A percentile compares a stretch with the other conserved stretches of the same genome.
phyloP scores from a whole-genome alignment of 2,329 filamentous ascomycete genomes.

The Ilyonectria sp. region DNA sequence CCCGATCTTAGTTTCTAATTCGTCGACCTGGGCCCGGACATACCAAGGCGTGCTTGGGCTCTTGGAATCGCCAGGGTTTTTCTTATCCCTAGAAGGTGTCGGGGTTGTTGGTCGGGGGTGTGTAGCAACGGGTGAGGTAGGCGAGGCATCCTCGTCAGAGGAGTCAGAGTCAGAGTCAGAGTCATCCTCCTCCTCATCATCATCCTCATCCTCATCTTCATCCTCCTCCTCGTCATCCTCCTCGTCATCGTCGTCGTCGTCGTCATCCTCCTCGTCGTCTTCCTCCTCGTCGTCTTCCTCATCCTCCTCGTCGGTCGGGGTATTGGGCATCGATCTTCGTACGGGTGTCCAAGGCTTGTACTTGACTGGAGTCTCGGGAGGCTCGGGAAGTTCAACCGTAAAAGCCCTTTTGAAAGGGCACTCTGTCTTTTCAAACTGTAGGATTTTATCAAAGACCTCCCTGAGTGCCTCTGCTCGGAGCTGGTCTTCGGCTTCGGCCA shows the following conservation, averaged over 20 bases:
- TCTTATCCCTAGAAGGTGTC: slow-evolving; percentile 27
- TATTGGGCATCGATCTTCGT: slow-evolving; percentile 33
- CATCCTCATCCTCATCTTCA: not conserved
- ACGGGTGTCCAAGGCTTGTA: slow-evolving; percentile 78
- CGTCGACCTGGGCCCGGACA: slow-evolving; percentile 18
- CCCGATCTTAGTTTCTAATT: slow-evolving; percentile 24
- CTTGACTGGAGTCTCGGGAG: slow-evolving; percentile 74
- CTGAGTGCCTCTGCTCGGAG: slow-evolving; percentile 77
- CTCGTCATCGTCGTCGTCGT: not conserved
- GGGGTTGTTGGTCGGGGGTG: slow-evolving; percentile 35
- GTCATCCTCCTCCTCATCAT: too few species aligned
- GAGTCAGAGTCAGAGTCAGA: too few species aligned
- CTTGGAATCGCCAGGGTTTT: slow-evolving; percentile 24
- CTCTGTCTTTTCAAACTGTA: slow-evolving; percentile 89
- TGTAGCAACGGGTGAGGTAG: slow-evolving; percentile 32
- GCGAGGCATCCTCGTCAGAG: slow-evolving; percentile 4
- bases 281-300: not conserved
- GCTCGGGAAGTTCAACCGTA: slow-evolving; percentile 80
- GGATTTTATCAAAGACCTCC: slow-evolving; percentile 77
- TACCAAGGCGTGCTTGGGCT: slow-evolving; percentile 14
- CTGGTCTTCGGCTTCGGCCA: slow-evolving; percentile 63
- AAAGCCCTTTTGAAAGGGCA: slow-evolving; percentile 89
- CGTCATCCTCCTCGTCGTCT: too few species aligned
- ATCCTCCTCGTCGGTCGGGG: not conserved
- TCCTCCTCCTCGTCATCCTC: not conserved